Conservation (phyloP, 371 early-diverging fungal species). For the Mucor indicus region DNA sequence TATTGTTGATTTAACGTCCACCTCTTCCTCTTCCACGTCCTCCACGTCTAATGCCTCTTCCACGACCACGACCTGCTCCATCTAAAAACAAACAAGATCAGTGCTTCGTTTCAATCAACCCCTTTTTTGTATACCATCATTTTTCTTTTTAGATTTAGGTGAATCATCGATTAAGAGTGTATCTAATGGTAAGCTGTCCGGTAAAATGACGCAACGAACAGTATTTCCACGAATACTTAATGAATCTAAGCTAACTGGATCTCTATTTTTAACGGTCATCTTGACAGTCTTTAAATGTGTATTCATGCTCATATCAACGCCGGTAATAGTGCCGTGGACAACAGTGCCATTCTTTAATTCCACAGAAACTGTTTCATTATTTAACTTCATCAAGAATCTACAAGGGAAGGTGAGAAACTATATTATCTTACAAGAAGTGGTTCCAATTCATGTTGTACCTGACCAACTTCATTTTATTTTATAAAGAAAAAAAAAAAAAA, state of each 20-base stretch:
- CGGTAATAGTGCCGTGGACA: constrained; percentile 92
- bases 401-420: too few relatives aligned
- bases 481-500: constrained; percentile 1
- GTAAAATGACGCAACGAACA: constrained; percentile 93
- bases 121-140: constrained; percentile 46
- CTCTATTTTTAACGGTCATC: constrained; percentile 94
- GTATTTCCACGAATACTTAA: constrained; percentile 94
- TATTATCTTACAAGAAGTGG: too few relatives aligned
- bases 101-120: neutral
- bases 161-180: constrained; percentile 95
- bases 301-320: constrained; percentile 99
- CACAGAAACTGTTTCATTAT: constrained; percentile 92
- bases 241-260: constrained; percentile 88
- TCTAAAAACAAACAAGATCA: too few relatives aligned
- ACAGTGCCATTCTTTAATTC: constrained; percentile 97
- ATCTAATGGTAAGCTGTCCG: constrained; percentile 93
- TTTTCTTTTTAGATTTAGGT: constrained; percentile 88
- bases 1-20: constrained; percentile 32
- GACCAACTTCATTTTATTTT: constrained; percentile 20
- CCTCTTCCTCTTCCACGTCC: constrained; percentile 43
- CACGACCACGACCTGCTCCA: constrained; percentile 50
- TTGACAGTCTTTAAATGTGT: constrained; percentile 97
- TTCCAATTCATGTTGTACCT: too few relatives aligned
- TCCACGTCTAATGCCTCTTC: constrained; percentile 63
- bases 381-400: constrained; percentile 96